Percentiles rank a stretch among this genome's conserved stretches.
These are phyloP conservation scores for Aureobasidium sp. DNA, from an alignment of 2,329 filamentous ascomycete species.

Conservation along the genomic window DNA sequence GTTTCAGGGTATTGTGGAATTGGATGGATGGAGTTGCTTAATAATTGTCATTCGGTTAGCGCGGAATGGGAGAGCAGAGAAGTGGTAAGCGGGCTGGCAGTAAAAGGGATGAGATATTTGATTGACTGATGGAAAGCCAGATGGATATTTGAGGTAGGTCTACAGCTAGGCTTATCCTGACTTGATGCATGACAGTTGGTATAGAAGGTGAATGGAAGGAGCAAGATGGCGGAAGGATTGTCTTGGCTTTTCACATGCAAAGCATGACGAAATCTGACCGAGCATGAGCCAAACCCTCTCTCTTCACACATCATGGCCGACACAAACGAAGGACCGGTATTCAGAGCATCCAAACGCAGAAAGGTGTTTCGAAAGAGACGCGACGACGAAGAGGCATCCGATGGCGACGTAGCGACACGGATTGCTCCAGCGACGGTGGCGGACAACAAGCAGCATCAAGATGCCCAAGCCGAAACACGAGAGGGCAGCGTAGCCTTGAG, in stretches of 20 bases:
- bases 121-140: background rate
- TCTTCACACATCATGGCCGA: background rate
- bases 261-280: background rate
- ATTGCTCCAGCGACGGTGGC: background rate
- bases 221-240: background rate
- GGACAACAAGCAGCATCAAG: background rate
- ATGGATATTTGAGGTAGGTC: background rate
- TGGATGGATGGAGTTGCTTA: conserved; percentile 5
- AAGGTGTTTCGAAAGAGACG: conserved; percentile 41
- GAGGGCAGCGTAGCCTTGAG: conserved; percentile 20
- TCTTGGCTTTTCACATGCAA: conserved; percentile 10
- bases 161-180: background rate
- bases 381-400: conserved; percentile 19
- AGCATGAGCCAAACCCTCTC: background rate
- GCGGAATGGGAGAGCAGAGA: background rate
- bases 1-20: background rate
- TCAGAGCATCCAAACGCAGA: conserved; percentile 42
- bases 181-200: background rate
- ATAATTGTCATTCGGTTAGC: conserved; percentile 9
- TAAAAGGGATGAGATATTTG: background rate
- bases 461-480: background rate
- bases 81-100: background rate
- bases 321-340: conserved; percentile 29
- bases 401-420: background rate
- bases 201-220: background rate